Conservation (phyloP, 169 alveolate species). For the Babesia bovis region DNA sequence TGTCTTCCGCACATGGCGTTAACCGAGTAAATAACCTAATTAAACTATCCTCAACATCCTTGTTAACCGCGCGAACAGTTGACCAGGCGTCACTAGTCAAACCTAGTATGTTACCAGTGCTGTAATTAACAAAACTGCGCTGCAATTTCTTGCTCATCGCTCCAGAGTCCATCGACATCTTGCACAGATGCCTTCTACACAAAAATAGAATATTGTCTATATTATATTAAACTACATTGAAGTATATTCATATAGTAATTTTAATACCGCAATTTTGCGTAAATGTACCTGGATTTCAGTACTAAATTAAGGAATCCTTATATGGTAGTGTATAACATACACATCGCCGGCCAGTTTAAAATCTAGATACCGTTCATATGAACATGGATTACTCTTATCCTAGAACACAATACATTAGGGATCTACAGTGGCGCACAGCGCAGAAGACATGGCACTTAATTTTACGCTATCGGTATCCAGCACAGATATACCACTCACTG, state of each 20-base stretch:
- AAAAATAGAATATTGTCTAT: too few relatives aligned
- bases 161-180: neutral
- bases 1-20: neutral
- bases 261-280: too few relatives aligned
- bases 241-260: too few relatives aligned
- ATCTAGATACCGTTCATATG: too few relatives aligned
- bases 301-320: too few relatives aligned
- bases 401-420: too few relatives aligned
- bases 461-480: neutral
- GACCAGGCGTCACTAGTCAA: slow-evolving; percentile 2
- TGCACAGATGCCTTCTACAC: neutral
- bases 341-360: too few relatives aligned
- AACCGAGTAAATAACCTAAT: slow-evolving; percentile 1
- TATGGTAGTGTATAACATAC: too few relatives aligned
- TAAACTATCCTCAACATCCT: slow-evolving; percentile 17
- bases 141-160: slow-evolving; percentile 1
- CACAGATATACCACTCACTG: slow-evolving; percentile 1
- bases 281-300: too few relatives aligned
- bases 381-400: too few relatives aligned
- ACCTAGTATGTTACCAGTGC: neutral
- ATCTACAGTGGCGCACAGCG: slow-evolving; percentile 27
- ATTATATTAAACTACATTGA: too few relatives aligned
- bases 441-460: slow-evolving; percentile 1
- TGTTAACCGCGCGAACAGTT: slow-evolving; percentile 1
- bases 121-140: slow-evolving; percentile 4